phyloP scores from a whole-genome alignment of 352 stramenopile genomes.

The Pythium insidiosum region DNA sequence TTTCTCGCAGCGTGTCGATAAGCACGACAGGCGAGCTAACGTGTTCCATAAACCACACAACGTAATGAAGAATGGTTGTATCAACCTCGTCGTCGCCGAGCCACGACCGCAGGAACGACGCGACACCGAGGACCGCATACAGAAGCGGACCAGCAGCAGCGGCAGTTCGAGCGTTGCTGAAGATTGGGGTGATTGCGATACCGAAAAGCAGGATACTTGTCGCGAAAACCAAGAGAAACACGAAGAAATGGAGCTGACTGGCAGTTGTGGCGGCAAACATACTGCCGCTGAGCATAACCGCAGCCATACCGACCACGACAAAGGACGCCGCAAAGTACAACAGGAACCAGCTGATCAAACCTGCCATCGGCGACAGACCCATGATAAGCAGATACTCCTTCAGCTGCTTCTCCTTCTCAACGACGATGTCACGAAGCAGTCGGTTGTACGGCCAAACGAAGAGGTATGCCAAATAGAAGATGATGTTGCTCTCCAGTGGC shows the following conservation, averaged over 20 bases:
- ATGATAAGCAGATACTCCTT: conserved; percentile 89
- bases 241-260: conserved; percentile 40
- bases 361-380: conserved; percentile 61
- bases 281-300: conserved; percentile 38
- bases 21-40: conserved; percentile 69
- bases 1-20: conserved; percentile 43
- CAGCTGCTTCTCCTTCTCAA: conserved; percentile 87
- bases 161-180: conserved; percentile 62
- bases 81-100: conserved; percentile 41
- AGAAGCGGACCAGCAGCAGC: conserved; percentile 50
- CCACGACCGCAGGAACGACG: conserved; percentile 40
- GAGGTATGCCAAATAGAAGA: conserved; percentile 65
- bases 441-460: conserved; percentile 85
- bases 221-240: conserved; percentile 50
- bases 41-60: conserved; percentile 31
- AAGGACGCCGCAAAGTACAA: conserved; percentile 68
- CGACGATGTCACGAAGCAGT: conserved; percentile 80
- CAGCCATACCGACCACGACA: conserved; percentile 36
- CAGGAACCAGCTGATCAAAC: conserved; percentile 73
- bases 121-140: conserved; percentile 50
- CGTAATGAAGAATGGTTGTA: conserved; percentile 17
- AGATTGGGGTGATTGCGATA: conserved; percentile 64
- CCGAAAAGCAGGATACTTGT: conserved; percentile 64
- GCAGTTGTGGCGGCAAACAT: conserved; percentile 50
- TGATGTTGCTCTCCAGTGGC: conserved; percentile 50